phyloP scores from a whole-genome alignment of 2,329 filamentous ascomycete genomes.

The Claviceps capensis region DNA sequence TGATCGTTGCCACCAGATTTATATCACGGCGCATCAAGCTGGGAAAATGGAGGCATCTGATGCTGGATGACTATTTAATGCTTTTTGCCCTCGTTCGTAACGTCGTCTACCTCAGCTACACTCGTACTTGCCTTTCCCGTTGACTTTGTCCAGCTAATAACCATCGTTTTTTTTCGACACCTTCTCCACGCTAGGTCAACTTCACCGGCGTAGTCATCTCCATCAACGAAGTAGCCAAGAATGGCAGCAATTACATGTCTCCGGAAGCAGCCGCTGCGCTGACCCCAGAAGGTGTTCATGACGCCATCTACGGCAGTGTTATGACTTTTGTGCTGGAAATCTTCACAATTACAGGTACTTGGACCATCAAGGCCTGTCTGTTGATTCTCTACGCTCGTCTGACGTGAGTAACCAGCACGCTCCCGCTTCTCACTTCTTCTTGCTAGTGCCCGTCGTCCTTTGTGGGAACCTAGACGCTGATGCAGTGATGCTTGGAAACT shows the following conservation, averaged over 20 bases:
- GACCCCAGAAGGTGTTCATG: conserved; percentile 25
- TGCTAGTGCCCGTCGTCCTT: background rate
- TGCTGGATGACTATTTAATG: conserved; percentile 46
- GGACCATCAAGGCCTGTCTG: conserved; percentile 39
- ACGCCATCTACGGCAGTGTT: conserved; percentile 37
- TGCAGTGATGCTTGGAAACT: background rate
- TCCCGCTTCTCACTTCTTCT: background rate
- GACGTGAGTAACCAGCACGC: conserved; percentile 23
- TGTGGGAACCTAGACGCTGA: background rate
- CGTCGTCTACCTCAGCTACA: conserved; percentile 2
- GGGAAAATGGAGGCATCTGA: conserved; percentile 31
- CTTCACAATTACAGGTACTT: conserved; percentile 35
- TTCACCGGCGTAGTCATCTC: conserved; percentile 26
- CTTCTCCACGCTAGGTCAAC: conserved; percentile 2
- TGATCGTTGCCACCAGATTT: conserved; percentile 14
- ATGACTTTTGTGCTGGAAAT: conserved; percentile 39
- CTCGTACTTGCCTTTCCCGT: background rate
- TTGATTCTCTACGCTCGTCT: conserved; percentile 39
- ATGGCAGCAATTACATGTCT: conserved; percentile 31
- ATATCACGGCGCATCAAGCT: conserved; percentile 23
- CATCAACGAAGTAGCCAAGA: conserved; percentile 27
- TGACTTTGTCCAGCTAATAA: background rate
- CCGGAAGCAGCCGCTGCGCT: conserved; percentile 25
- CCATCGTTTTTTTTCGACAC: background rate
- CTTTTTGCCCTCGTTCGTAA: conserved; percentile 27